Evolutionary conservation across 2,329 filamentous ascomycete species (phyloP).

Genomic region (Amauroascus verrucosus): DNA sequence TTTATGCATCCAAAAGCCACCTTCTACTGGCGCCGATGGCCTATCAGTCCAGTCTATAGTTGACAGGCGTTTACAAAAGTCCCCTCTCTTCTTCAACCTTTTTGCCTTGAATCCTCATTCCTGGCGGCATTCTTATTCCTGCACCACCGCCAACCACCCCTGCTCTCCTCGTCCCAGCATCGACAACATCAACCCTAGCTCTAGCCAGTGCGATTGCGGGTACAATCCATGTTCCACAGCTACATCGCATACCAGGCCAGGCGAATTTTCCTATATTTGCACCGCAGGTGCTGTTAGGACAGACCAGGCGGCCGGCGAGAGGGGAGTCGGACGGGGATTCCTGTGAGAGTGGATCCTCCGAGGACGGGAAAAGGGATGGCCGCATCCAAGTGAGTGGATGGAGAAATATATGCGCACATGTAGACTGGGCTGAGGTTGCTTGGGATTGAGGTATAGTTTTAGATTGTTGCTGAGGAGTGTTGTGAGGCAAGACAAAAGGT

Average conservation of each 20-base stretch:
- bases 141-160: conserved; percentile 20
- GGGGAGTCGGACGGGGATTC: conserved; percentile 48
- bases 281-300: conserved; percentile 66
- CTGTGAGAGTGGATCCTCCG: neutral
- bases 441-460: neutral
- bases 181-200: conserved; percentile 68
- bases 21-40: neutral
- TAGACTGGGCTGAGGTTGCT: conserved; percentile 19
- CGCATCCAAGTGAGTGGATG: conserved; percentile 96
- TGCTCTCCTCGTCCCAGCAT: conserved; percentile 18
- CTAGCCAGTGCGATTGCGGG: conserved; percentile 81
- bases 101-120: conserved; percentile 21
- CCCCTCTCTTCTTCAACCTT: conserved; percentile 19
- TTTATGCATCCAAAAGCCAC: neutral
- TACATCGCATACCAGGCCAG: conserved; percentile 92
- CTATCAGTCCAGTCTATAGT: neutral
- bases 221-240: conserved; percentile 79
- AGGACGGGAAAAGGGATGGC: conserved; percentile 49
- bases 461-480: neutral
- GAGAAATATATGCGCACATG: conserved; percentile 79
- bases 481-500: conserved; percentile 59
- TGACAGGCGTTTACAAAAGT: conserved; percentile 17
- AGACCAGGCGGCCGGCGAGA: conserved; percentile 73
- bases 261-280: conserved; percentile 85
- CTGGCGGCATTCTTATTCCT: conserved; percentile 33